Evolutionary conservation across 805 yeast species (phyloP), one percentile per base, ranked within the genome.

Genomic region (Lachancea dasiensis): DNA sequence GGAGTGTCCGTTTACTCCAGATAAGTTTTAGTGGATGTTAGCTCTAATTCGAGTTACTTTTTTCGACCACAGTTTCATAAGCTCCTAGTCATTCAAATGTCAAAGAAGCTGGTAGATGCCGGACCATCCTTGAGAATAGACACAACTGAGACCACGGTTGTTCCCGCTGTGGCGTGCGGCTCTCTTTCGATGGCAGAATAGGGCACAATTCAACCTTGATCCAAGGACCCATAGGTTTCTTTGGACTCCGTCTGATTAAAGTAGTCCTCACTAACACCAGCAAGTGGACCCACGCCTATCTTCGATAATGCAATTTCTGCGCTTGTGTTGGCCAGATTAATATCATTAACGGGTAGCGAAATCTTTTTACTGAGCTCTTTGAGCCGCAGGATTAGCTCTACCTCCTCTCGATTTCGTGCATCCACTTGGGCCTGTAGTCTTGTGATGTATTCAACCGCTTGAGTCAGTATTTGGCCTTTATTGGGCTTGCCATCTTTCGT

Each of bases 401-500:
- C 84, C 55, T 86, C 95, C 43, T 73, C 74, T 40, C 90, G 67
- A 60, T 86, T 86, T 49, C 77, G 82, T 39, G 75, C 77, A 55
- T 86, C 95, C 41, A 86, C 85, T 41, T 73, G 67, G 43, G 75
- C 77, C 55, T 85, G 94, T 24, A 85, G 59, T 43, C 63, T 63
- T 42, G 74, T 77, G 28, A 84, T 74, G 51, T 81, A 83, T 44
- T 81, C 87, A 2, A 83, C 87, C 0, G 86, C 73, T 51, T 80
- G 82, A 6, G 85, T 73, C 41, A 84, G 63, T 2, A 84, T 81
- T 54, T 82, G 90, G 2, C 94, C 94, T 60, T 84, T 84, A 52
- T 82, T 83, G 0, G 94, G 94, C 48, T 81, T 82, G 2, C 90
- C 92, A 50, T 82, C 90, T 46, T 79, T 81, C 1, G 90, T 82